Base-by-base conservation (phyloP, 1,284 basidiomycete species). In the Uromyces viciae-fabae region DNA sequence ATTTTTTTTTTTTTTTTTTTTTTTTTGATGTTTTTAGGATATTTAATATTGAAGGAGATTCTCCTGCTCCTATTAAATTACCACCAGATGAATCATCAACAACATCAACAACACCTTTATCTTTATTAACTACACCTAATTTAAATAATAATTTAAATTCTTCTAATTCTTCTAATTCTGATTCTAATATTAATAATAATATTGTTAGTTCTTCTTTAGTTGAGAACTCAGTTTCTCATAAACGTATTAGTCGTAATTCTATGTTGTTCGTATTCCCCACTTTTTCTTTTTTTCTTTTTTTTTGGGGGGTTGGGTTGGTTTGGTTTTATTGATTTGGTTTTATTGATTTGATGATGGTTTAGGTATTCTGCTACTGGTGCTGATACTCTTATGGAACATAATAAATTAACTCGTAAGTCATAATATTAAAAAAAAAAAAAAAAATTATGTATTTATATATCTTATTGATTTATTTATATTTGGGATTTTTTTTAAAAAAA, bases 331-430 rank as follows among this genome's bases (percentile, higher is more conserved):
- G 1, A 22, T 40, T 28, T 56, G 54, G n/a, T 64, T 64, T 8
- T 64, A 28, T 64, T 36, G 17, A 31, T 64, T n/a, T 36, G n/a
- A 31, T 71, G 38, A 15, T 1, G 40, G 28, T 17, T 9, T 33
- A 78, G 76, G 36, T 78, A 78, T 71, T 69, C 64, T 15, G 76
- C 76, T 33, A 69, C 46, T 4, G 76, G 76, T 38, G 76, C 76
- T n/a, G 66, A 78, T 71, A 58, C 71, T 42, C 46, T 78, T 33
- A 78, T 78, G 76, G 76, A 78, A 42, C 76, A 78, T 22, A 78
- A 52, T 43, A 78, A 78, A 58, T 25, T 78, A n/a, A 17, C 33
- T 22, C 49, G 76, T 78, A 11, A 58, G 76, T 38, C 2, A 52
- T n/a, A n/a, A n/a, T n/a, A n/a, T n/a, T n/a, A n/a, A n/a, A n/a